Evolutionary conservation across 108 stramenopile species (phyloP).

Genomic region (Licmophora abbreviata): DNA sequence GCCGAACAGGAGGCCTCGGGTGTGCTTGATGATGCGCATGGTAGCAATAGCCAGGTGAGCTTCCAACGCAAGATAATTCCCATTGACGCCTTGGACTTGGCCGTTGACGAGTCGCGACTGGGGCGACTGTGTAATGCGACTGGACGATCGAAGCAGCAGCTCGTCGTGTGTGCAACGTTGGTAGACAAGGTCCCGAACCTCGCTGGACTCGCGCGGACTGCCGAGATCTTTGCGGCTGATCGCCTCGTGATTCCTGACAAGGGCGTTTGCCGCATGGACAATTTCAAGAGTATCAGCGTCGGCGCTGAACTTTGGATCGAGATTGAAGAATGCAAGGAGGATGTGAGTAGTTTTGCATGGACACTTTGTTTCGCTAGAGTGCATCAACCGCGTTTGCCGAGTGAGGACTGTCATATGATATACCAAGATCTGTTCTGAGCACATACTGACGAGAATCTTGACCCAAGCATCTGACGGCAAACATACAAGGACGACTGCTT

Average conservation of each 20-base stretch:
- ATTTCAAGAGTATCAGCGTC: constrained; percentile 80
- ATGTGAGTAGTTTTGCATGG: constrained; percentile 47
- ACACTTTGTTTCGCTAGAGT: background rate
- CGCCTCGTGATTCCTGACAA: constrained; percentile 69
- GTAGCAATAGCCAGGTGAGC: constrained; percentile 23
- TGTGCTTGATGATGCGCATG: background rate
- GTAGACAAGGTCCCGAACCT: constrained; percentile 90
- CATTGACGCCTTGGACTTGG: constrained; percentile 72
- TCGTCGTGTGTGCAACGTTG: constrained; percentile 82
- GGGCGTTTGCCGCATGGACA: constrained; percentile 64
- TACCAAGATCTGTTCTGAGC: constrained; percentile 71
- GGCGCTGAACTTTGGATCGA: constrained; percentile 86
- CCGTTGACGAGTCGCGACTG: constrained; percentile 37
- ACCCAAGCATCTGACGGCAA: no score
- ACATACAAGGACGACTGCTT: constrained; percentile 2
- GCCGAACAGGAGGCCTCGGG: constrained; percentile 8
- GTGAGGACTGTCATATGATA: constrained; percentile 32
- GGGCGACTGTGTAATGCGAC: constrained; percentile 57
- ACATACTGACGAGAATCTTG: constrained; percentile 27
- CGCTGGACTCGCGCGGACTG: constrained; percentile 77
- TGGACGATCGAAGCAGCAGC: constrained; percentile 60
- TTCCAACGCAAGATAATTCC: constrained; percentile 89
- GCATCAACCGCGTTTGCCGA: constrained; percentile 3
- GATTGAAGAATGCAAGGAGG: constrained; percentile 80
- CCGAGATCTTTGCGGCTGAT: constrained; percentile 83